These are phyloP conservation scores for Lolium multiflorum DNA, from an alignment of 176 grass and related monocot genomes.

Conservation along the genomic window DNA sequence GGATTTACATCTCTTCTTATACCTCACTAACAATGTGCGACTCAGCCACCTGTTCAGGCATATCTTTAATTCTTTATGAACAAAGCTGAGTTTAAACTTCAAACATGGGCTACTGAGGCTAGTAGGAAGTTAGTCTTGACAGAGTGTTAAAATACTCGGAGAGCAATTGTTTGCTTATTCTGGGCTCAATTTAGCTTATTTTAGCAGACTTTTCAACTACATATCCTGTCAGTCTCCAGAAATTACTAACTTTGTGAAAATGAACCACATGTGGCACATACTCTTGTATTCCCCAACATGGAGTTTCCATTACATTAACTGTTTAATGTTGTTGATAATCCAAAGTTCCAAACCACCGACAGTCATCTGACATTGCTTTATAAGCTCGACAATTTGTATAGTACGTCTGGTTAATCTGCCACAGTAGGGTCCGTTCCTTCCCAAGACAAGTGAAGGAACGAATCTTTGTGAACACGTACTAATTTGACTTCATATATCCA, in stretches of 20 bases:
- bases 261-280: background rate
- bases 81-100: background rate
- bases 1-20: slow-evolving; percentile 14
- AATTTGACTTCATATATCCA: background rate
- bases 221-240: background rate
- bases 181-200: background rate
- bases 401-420: background rate
- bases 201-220: background rate
- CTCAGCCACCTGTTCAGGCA: background rate
- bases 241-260: slow-evolving; percentile 1
- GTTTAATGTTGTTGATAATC: slow-evolving; percentile 2
- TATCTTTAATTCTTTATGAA: background rate
- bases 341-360: background rate
- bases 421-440: background rate
- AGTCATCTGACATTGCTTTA: background rate
- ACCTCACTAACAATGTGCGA: background rate
- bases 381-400: background rate
- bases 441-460: background rate
- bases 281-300: background rate
- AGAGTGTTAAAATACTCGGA: background rate
- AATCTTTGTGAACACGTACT: background rate
- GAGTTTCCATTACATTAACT: background rate
- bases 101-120: background rate
- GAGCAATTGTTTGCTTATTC: background rate
- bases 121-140: background rate